Conservation (phyloP, 78 protist species). For the Dictyostelium citrinum region DNA sequence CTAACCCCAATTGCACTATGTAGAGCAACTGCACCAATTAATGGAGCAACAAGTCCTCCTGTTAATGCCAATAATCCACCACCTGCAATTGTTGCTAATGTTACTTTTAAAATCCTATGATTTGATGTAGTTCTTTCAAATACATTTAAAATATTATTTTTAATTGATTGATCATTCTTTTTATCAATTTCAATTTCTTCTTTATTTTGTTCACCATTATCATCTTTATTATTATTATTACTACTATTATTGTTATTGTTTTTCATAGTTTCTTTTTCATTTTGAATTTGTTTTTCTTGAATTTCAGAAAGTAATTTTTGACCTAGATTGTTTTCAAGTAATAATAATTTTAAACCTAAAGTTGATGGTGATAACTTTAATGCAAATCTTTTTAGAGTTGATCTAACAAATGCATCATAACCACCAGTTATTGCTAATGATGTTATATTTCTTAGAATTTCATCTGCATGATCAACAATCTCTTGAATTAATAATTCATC, state of each 20-base stretch:
- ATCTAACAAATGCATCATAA: slow-evolving; percentile 37
- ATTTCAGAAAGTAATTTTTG: neutral
- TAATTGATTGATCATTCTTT: neutral
- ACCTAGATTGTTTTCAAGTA: neutral
- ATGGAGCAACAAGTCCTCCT: slow-evolving; percentile 33
- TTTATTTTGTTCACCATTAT: neutral
- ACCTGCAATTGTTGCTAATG: slow-evolving; percentile 37
- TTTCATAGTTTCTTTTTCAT: neutral
- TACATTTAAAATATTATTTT: slow-evolving; percentile 12
- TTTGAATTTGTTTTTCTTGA: neutral
- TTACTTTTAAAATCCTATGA: slow-evolving; percentile 21
- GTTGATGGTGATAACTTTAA: neutral
- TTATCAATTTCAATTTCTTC: neutral
- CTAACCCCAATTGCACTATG: slow-evolving; percentile 27
- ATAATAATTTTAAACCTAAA: neutral
- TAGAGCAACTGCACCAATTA: slow-evolving; percentile 33
- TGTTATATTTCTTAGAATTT: neutral
- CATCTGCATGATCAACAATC: neutral
- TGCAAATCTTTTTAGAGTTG: slow-evolving; percentile 30
- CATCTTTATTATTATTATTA: neutral
- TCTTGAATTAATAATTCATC: slow-evolving; percentile 27
- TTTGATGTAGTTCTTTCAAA: slow-evolving; percentile 65
- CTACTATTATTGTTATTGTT: too few species aligned
- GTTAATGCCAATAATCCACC: slow-evolving; percentile 14
- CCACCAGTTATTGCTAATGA: slow-evolving; percentile 25